These are phyloP conservation scores for Trichodelitschia bisporula DNA, from an alignment of 495 filamentous ascomycete species.

Conservation along the genomic window DNA sequence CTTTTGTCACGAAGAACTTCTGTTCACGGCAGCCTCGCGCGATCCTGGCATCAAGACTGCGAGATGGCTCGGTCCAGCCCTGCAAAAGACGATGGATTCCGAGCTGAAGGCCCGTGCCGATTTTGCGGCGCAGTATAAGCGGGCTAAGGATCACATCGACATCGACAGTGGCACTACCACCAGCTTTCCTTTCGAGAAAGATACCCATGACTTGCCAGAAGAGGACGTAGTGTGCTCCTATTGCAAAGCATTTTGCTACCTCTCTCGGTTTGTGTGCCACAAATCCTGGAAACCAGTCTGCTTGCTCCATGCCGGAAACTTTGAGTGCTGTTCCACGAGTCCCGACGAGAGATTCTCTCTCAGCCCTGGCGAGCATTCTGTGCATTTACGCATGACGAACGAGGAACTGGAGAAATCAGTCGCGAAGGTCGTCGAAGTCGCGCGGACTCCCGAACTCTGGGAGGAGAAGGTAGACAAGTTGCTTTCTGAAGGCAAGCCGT, in stretches of 20 bases:
- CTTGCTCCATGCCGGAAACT: slow-evolving; percentile 47
- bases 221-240: slow-evolving; percentile 75
- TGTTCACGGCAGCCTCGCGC: slow-evolving; percentile 60
- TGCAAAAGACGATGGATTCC: slow-evolving; percentile 48
- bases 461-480: slow-evolving; percentile 68
- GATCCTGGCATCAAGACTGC: slow-evolving; percentile 77
- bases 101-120: slow-evolving; percentile 42
- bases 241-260: slow-evolving; percentile 81
- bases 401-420: slow-evolving; percentile 37
- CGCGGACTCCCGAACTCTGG: slow-evolving; percentile 69
- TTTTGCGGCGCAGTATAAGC: slow-evolving; percentile 35
- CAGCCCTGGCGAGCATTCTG: slow-evolving; percentile 28
- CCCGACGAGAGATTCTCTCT: slow-evolving; percentile 21
- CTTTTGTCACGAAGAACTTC: slow-evolving; percentile 92
- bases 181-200: slow-evolving; percentile 4
- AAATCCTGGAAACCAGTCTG: slow-evolving; percentile 57
- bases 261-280: slow-evolving; percentile 71
- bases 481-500: slow-evolving; percentile 57
- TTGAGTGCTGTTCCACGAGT: slow-evolving; percentile 41
- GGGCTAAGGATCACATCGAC: slow-evolving; percentile 18
- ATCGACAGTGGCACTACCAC: slow-evolving; percentile 15
- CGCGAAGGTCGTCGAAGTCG: slow-evolving; percentile 65
- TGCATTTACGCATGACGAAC: slow-evolving; percentile 54
- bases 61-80: slow-evolving; percentile 77
- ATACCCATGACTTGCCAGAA: slow-evolving; percentile 24